phyloP scores from a whole-genome alignment of 2,329 filamentous ascomycete genomes.

The Akanthomyces muscarius region DNA sequence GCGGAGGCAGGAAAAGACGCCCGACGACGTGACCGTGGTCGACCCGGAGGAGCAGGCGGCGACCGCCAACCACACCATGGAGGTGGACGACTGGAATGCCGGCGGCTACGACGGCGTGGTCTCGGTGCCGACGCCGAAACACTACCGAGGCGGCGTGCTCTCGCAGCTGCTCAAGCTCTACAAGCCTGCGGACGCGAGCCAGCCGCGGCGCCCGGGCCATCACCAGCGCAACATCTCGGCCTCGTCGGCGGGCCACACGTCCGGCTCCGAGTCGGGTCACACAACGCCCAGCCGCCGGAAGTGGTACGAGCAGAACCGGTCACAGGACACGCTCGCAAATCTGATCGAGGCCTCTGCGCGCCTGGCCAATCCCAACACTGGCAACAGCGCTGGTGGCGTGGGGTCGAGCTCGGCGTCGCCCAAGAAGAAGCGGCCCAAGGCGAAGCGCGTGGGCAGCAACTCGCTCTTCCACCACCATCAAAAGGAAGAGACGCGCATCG shows the following conservation, averaged over 20 bases:
- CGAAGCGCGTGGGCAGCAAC: slow-evolving; percentile 29
- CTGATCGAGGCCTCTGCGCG: slow-evolving; percentile 44
- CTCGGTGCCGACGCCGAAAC: slow-evolving; percentile 36
- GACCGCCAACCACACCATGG: slow-evolving; percentile 9
- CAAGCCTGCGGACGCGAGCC: slow-evolving; percentile 32
- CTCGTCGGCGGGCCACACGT: slow-evolving; percentile 9
- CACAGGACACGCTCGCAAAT: slow-evolving; percentile 44
- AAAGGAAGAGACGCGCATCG: slow-evolving; percentile 44
- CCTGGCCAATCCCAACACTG: slow-evolving; percentile 35
- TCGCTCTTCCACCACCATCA: slow-evolving; percentile 38
- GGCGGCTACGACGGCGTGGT: slow-evolving; percentile 40
- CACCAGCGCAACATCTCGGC: slow-evolving; percentile 23
- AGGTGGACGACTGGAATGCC: slow-evolving; percentile 35
- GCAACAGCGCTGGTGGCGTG: slow-evolving; percentile 20
- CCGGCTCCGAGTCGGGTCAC: slow-evolving; percentile 31
- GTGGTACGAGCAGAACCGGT: slow-evolving; percentile 47
- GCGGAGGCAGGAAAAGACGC: slow-evolving; percentile 11
- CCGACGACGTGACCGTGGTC: slow-evolving; percentile 21
- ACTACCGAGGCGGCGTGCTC: slow-evolving; percentile 43
- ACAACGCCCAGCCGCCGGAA: slow-evolving; percentile 42
- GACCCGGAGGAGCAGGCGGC: slow-evolving; percentile 17
- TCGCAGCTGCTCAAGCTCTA: slow-evolving; percentile 46
- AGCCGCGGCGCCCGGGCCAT: slow-evolving; percentile 15
- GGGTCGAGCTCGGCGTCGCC: slow-evolving; percentile 10
- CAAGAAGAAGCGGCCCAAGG: slow-evolving; percentile 32